Conservation (phyloP, 208 protist genomes). For the Leishmania tarentolae region DNA sequence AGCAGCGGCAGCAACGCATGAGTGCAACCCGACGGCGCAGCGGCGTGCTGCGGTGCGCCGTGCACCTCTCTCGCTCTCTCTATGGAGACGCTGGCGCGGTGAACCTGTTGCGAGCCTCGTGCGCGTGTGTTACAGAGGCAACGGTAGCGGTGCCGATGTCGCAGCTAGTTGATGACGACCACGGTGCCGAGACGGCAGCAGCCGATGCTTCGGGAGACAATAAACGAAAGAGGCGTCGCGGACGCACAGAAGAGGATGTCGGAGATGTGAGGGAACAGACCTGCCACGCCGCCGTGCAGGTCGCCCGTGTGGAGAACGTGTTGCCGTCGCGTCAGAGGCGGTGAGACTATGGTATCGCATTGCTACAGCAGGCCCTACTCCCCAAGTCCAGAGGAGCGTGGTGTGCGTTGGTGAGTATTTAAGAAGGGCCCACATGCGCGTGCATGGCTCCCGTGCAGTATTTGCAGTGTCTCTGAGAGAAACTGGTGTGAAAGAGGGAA, state of each 20-base stretch:
- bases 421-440: too few species aligned
- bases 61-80: constrained; percentile 31
- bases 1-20: neutral
- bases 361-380: neutral
- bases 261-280: constrained; percentile 7
- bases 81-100: constrained; percentile 28
- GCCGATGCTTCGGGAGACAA: neutral
- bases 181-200: neutral
- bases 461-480: too few species aligned
- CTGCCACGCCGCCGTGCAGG: constrained; percentile 26
- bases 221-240: neutral
- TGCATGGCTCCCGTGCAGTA: too few species aligned
- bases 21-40: constrained; percentile 16
- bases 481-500: neutral
- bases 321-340: constrained; percentile 14
- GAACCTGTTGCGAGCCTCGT: constrained; percentile 32
- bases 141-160: constrained; percentile 15
- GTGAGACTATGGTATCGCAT: neutral
- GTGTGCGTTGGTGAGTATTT: neutral
- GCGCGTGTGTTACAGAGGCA: constrained; percentile 25
- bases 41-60: constrained; percentile 32
- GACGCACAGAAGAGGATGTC: neutral
- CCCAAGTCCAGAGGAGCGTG: neutral
- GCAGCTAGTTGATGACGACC: neutral
- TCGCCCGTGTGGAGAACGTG: constrained; percentile 30